Evolutionary conservation across 2,329 filamentous ascomycete species (phyloP), one percentile per base, ranked within the genome.

Genomic region (Cladophialophora bantiana): DNA sequence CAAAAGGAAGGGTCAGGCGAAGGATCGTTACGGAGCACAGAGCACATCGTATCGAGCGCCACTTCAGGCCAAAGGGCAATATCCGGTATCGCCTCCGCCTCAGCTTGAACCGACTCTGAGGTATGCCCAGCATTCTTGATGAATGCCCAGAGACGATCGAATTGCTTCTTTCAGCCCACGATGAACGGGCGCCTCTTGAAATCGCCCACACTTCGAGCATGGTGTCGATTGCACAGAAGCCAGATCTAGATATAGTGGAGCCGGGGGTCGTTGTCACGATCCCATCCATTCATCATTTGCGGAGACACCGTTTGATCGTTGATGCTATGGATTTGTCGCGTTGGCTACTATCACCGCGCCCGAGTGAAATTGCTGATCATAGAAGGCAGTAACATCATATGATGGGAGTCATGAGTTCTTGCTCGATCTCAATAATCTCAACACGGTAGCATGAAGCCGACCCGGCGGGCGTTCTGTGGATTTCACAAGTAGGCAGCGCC

Each of bases 181-280:
- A 18, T 26, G 45, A 50, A 26, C 26, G 12, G 45, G 12, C 45
- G 9, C 1, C 1, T 20, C 6, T 10, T 9, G 42, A 48, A 9
- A 9, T 7, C 34, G 9, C 18, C 26, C 26, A 50, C 10, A 26
- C 18, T 48, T 42, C n/a, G 15, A 18, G 40, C 40, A 42, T 18
- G 13, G 18, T 31, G 20, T 20, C 56, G 56, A 59, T 32, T 31
- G 40, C 42, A n/a, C 2, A 26, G 45, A 20, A 45, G 26, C 40
- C 26, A 13, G 42, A 59, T 59, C 57, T 31, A 59, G 57, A 59
- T 59, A 59, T 50, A 40, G 31, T 36, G 42, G 57, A 59, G 40
- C 1, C 18, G 45, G 31, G 18, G 38, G 12, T 26, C n/a, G 31
- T 55, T 55, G 34, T n/a, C 12, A 7, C 32, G 15, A 55, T 35